Conservation (phyloP, 176 grass and related monocot species). For the Pontederia paniculata region DNA sequence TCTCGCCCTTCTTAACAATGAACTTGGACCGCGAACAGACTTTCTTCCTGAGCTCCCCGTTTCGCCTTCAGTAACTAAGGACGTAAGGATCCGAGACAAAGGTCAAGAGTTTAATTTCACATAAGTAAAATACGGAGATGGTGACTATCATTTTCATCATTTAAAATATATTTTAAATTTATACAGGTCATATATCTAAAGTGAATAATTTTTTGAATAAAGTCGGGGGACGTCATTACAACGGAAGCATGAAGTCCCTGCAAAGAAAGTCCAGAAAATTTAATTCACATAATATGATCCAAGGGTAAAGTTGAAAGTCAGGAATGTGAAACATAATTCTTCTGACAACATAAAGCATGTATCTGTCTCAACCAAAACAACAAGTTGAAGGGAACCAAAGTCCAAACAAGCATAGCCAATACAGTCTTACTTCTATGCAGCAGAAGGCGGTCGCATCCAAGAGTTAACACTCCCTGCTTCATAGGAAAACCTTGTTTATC, state of each 20-base stretch:
- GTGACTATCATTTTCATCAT: no score
- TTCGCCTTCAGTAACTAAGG: no score
- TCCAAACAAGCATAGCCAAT: background rate
- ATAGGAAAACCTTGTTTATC: constrained; percentile 24
- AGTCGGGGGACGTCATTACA: no score
- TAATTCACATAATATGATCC: no score
- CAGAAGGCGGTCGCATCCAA: constrained; percentile 10
- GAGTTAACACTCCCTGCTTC: constrained; percentile 22
- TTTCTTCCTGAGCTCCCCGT: constrained; percentile 23
- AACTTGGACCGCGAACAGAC: constrained; percentile 6
- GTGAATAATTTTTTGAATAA: no score
- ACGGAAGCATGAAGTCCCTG: constrained; percentile 21
- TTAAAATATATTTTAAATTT: no score
- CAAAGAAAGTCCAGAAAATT: background rate
- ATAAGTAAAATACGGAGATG: no score
- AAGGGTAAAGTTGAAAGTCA: background rate
- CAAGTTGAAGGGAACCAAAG: background rate
- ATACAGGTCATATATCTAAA: no score
- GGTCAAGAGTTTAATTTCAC: no score
- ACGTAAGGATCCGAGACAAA: no score
- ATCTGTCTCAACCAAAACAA: background rate
- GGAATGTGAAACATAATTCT: background rate
- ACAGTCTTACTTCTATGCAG: constrained; percentile 2
- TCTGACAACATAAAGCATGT: background rate
- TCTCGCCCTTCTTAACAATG: constrained; percentile 9